phyloP scores from a whole-genome alignment of 192 early-diverging fungal species.

The Pilobolus umbonatus region DNA sequence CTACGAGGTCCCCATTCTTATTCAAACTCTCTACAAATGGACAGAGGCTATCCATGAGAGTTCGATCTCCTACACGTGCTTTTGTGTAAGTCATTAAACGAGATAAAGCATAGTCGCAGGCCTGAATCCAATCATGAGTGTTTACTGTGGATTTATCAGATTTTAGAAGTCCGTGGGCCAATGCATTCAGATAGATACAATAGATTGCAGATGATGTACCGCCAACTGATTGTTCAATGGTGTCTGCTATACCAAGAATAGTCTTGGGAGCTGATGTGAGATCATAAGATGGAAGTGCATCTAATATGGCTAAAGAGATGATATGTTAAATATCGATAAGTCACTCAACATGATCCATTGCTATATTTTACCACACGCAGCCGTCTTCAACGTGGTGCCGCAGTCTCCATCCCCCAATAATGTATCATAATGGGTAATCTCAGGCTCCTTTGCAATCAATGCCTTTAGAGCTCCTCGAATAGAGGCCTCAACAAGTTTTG shows the following conservation, averaged over 20 bases:
- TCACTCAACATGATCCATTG: not conserved
- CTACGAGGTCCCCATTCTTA: slow-evolving; percentile 31
- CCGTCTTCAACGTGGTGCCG: slow-evolving; percentile 63
- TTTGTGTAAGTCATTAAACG: slow-evolving; percentile 61
- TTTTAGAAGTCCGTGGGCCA: slow-evolving; percentile 45
- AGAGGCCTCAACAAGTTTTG: slow-evolving; percentile 16
- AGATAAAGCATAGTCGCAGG: slow-evolving; percentile 52
- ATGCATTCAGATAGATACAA: slow-evolving; percentile 67
- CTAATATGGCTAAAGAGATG: slow-evolving; percentile 37
- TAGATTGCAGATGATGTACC: slow-evolving; percentile 77
- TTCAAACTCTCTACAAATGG: slow-evolving; percentile 55
- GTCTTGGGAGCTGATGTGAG: slow-evolving; percentile 11
- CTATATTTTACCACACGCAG: slow-evolving; percentile 46
- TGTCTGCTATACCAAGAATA: slow-evolving; percentile 46
- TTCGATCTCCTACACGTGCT: slow-evolving; percentile 68
- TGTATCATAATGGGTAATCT: slow-evolving; percentile 65
- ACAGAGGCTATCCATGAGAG: slow-evolving; percentile 64
- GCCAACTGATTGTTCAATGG: slow-evolving; percentile 73
- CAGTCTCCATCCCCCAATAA: slow-evolving; percentile 84
- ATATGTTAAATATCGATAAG: slow-evolving; percentile 6
- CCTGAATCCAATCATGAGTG: slow-evolving; percentile 25
- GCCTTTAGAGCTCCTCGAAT: slow-evolving; percentile 35
- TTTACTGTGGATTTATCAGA: slow-evolving; percentile 6
- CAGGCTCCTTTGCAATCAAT: slow-evolving; percentile 50
- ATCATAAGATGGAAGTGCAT: slow-evolving; percentile 29